A percentile compares a stretch with the other conserved stretches of the same genome.
These are phyloP conservation scores for Miscanthus sacchariflorus DNA, from an alignment of 202 grass and related monocot species.

Conservation along the genomic window DNA sequence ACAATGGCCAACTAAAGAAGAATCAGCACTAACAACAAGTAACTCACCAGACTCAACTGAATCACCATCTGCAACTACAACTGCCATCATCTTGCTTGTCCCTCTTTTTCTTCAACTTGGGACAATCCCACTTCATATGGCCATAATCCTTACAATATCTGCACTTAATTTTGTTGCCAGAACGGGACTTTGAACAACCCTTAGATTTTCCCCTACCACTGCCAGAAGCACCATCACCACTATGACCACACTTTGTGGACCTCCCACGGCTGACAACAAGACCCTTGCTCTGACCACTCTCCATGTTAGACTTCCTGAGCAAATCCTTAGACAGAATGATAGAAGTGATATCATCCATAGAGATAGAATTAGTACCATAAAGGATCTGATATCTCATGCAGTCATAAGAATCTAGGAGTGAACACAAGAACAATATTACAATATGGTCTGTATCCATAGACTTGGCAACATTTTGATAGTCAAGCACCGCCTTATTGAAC, in stretches of 20 bases:
- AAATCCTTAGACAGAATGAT: constrained; percentile 3
- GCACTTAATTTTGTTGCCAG: neutral
- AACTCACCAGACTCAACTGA: too few relatives aligned
- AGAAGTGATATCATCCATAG: neutral
- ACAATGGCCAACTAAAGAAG: too few relatives aligned
- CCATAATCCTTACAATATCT: constrained; percentile 1
- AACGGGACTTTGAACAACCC: neutral
- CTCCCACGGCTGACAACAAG: neutral
- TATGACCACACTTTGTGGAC: neutral
- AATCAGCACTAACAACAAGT: too few relatives aligned
- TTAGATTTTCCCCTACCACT: neutral
- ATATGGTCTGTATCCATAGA: too few relatives aligned
- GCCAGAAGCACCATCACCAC: neutral
- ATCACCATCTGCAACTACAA: neutral
- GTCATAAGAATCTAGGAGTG: neutral
- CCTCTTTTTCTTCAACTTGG: constrained; percentile 12
- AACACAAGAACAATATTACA: too few relatives aligned
- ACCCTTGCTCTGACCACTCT: neutral
- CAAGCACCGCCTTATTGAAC: too few relatives aligned
- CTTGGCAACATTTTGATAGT: too few relatives aligned
- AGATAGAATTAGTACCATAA: neutral
- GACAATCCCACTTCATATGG: neutral
- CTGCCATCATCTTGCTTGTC: constrained; percentile 4
- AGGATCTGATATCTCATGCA: neutral
- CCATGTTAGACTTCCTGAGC: neutral